Base-by-base conservation (phyloP, 208 protist species). In the Acanthamoeba healyi region DNA sequence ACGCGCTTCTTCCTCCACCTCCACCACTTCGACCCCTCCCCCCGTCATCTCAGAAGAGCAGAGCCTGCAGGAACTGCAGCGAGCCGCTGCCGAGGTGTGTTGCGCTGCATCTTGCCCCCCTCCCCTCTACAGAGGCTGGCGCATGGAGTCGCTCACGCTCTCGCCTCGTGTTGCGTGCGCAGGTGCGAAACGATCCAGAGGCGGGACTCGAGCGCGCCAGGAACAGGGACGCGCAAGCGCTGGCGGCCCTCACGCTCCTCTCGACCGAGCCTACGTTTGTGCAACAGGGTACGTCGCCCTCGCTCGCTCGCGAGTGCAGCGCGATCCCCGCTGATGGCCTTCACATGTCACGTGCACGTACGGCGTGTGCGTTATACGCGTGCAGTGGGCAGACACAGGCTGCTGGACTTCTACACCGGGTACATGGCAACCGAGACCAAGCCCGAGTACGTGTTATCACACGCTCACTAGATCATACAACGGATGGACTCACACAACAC, bases 341-440 rank as follows among this genome's bases (percentile, higher is more conserved):
- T n/a, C n/a, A n/a, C n/a, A n/a, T n/a, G n/a, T n/a, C n/a, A n/a
- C n/a, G n/a, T n/a, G n/a, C n/a, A n/a, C n/a, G n/a, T n/a, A n/a
- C n/a, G n/a, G n/a, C n/a, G n/a, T n/a, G 44, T 51, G 44, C 14
- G 44, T 51, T 14, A 51, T 9, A 17, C 44, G 44, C 44, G 44
- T 14, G n/a, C 61, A 70, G 61, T 70, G 12, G 61, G 61, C 29
- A 5, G 29, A 36, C 61, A 70, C 3, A 9, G 29, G 36, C 61
- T 70, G 7, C 61, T 70, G 61, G 61, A 70, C 61, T 70, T 70
- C 12, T 70, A 70, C 61, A 70, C 61, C 19, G 61, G 36, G 29
- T 70, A 38, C 29, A 70, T 70, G 61, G 29, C 61, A 26, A 70
- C 61, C 15, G 61, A 70, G 36, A 70, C 61, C 26, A 70, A 70